Percentiles rank a stretch among this genome's conserved stretches.
These are phyloP conservation scores for Gautieria morchelliformis DNA, from an alignment of 768 basidiomycete species.

Conservation along the genomic window DNA sequence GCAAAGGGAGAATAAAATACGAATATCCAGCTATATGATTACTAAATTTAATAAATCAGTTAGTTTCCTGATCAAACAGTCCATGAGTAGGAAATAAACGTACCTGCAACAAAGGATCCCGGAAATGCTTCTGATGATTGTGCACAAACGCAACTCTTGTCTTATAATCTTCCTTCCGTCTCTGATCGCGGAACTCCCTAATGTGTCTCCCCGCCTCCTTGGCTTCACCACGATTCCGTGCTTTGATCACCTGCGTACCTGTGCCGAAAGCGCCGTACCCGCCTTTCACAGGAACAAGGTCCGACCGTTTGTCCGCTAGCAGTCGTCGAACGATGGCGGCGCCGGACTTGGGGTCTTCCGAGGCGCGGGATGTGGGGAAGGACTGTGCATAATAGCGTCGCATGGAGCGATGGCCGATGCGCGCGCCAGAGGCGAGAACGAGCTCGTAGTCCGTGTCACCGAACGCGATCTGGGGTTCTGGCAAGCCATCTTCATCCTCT, in stretches of 20 bases:
- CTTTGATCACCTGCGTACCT: conserved; percentile 78
- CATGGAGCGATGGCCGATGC: conserved; percentile 87
- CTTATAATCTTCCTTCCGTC: conserved; percentile 71
- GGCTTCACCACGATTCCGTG: conserved; percentile 92
- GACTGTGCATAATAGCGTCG: conserved; percentile 81
- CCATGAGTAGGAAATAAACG: not conserved
- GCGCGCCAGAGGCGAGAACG: conserved; percentile 84
- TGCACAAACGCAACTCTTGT: conserved; percentile 70
- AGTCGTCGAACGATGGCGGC: conserved; percentile 68
- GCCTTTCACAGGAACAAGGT: conserved; percentile 74
- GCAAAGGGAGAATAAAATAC: not conserved
- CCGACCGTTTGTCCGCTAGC: conserved; percentile 74
- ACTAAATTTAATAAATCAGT: not conserved
- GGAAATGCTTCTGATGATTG: conserved; percentile 84
- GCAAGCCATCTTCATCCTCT: conserved; percentile 26
- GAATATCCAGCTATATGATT: not conserved
- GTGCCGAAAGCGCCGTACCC: conserved; percentile 81
- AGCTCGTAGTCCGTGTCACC: conserved; percentile 82
- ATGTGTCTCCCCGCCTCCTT: conserved; percentile 83
- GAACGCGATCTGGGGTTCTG: conserved; percentile 52
- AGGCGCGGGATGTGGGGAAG: conserved; percentile 36
- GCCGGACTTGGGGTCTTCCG: conserved; percentile 62
- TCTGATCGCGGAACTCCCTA: conserved; percentile 74
- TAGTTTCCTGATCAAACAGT: not conserved
- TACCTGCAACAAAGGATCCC: conserved; percentile 62